Evolutionary conservation across 331 rosid species (phyloP).

Genomic region (Spiraea crenata): DNA sequence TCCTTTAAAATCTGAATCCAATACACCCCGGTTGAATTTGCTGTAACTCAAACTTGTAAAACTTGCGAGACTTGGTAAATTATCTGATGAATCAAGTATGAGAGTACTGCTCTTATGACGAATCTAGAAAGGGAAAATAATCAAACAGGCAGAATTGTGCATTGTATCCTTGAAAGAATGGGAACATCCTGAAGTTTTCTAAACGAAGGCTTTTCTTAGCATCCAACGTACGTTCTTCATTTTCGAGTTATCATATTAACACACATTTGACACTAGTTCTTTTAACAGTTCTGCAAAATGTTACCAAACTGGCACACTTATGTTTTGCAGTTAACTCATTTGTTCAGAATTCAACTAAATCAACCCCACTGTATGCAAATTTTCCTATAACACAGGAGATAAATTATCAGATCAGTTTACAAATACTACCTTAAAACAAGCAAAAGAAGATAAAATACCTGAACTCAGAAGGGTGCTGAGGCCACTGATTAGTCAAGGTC

Average conservation of each 20-base stretch:
- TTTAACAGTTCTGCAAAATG: no score
- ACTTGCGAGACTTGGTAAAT: not conserved
- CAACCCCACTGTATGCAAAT: not conserved
- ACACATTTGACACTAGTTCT: no score
- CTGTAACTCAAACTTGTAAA: not conserved
- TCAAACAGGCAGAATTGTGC: not conserved
- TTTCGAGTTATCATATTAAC: no score
- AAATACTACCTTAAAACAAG: not conserved
- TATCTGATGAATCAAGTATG: not conserved
- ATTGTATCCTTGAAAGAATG: no score
- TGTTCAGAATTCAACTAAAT: not conserved
- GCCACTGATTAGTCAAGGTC: constrained; percentile 68
- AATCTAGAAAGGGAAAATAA: not conserved
- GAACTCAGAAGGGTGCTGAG: constrained; percentile 51
- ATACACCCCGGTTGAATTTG: no score
- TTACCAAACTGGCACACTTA: no score
- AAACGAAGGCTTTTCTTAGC: no score
- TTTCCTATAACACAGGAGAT: not conserved
- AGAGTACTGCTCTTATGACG: not conserved
- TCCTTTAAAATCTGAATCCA: no score
- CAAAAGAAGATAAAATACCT: constrained; percentile 36
- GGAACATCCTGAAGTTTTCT: no score
- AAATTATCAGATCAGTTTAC: no score
- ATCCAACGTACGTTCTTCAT: no score
- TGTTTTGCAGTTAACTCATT: not conserved